phyloP scores from a whole-genome alignment of 1,284 basidiomycete species.

The Butyriboletus appendiculatus region DNA sequence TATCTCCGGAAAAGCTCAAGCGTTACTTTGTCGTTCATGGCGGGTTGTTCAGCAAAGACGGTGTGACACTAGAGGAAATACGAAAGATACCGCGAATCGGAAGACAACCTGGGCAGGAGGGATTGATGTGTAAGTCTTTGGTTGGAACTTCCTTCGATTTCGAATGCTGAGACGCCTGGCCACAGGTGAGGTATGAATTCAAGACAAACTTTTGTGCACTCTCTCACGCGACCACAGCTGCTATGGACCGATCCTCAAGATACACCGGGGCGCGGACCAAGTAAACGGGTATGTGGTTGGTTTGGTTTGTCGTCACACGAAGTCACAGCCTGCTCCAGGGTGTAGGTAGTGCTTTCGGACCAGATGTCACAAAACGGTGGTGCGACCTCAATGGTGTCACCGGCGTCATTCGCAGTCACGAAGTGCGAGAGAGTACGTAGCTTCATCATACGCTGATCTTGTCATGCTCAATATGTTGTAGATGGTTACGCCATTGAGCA shows the following conservation, averaged over 20 bases:
- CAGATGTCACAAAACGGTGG: constrained; percentile 89
- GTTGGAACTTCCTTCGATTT: constrained; percentile 2
- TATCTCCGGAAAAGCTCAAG: constrained; percentile 83
- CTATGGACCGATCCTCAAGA: constrained; percentile 98
- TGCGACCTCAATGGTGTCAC: constrained; percentile 87
- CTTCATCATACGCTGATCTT: neutral
- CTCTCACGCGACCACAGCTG: constrained; percentile 40
- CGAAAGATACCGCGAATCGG: constrained; percentile 86
- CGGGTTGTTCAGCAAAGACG: constrained; percentile 94
- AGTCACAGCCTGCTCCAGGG: constrained; percentile 52
- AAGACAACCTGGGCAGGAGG: constrained; percentile 91
- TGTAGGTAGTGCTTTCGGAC: constrained; percentile 95
- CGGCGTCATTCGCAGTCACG: constrained; percentile 93
- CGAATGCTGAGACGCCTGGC: constrained; percentile 7
- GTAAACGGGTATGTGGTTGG: constrained; percentile 74
- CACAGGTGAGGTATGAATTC: constrained; percentile 54
- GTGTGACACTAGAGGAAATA: constrained; percentile 91
- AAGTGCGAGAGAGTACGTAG: constrained; percentile 86
- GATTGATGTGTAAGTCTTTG: constrained; percentile 81
- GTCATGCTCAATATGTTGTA: constrained; percentile 28
- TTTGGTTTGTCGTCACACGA: constrained; percentile 2
- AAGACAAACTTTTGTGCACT: neutral
- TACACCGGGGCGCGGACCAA: constrained; percentile 88
- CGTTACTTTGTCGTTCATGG: constrained; percentile 97
- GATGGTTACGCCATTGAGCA: constrained; percentile 91